phyloP scores from a whole-genome alignment of 805 yeast genomes.

The Ogataea salicorniae region DNA sequence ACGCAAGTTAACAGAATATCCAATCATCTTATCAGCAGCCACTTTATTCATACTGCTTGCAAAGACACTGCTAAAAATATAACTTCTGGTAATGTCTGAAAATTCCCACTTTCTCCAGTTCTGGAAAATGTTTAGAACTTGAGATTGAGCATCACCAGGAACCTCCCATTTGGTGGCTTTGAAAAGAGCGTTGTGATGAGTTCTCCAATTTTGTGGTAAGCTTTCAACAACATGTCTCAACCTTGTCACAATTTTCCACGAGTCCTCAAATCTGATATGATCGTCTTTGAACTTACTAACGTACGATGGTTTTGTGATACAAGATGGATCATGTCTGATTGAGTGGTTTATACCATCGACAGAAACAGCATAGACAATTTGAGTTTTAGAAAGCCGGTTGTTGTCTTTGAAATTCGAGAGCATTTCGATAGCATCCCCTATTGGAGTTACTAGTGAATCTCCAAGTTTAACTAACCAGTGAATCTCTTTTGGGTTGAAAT shows the following conservation, averaged over 20 bases:
- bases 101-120: slow-evolving; percentile 94
- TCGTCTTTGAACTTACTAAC: slow-evolving; percentile 64
- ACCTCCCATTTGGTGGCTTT: slow-evolving; percentile 34
- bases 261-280: slow-evolving; percentile 74
- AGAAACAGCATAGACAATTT: slow-evolving; percentile 38
- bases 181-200: slow-evolving; percentile 29
- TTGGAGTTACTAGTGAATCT: slow-evolving; percentile 5
- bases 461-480: slow-evolving; percentile 17
- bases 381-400: slow-evolving; percentile 26
- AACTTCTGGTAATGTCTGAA: slow-evolving; percentile 51
- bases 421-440: slow-evolving; percentile 4
- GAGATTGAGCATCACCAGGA: slow-evolving; percentile 47
- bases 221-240: slow-evolving; percentile 65
- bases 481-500: slow-evolving; percentile 16
- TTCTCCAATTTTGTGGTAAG: slow-evolving; percentile 52
- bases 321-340: slow-evolving; percentile 81
- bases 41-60: slow-evolving; percentile 18
- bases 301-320: slow-evolving; percentile 83
- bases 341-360: slow-evolving; percentile 35
- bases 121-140: slow-evolving; percentile 55
- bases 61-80: slow-evolving; percentile 50
- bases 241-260: slow-evolving; percentile 84
- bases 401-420: slow-evolving; percentile 8
- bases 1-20: slow-evolving; percentile 7
- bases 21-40: not conserved